A percentile compares a stretch with the other conserved stretches of the same genome.
These are phyloP conservation scores for Lactarius vividus DNA, from an alignment of 768 basidiomycete species.

Conservation along the genomic window DNA sequence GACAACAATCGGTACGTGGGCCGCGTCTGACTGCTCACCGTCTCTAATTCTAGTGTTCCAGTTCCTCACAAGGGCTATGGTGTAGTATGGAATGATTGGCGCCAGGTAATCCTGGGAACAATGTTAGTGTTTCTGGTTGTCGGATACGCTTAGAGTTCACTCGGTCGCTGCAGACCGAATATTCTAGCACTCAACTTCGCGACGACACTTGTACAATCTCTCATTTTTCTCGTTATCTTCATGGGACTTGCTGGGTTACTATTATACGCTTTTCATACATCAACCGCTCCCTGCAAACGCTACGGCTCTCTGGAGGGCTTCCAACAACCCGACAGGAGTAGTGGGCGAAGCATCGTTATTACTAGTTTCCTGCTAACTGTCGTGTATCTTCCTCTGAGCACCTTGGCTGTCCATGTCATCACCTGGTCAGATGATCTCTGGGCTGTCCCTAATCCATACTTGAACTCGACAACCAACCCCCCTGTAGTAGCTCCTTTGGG, in stretches of 20 bases:
- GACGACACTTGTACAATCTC: constrained; percentile 53
- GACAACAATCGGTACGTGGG: constrained; percentile 55
- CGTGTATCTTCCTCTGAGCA: constrained; percentile 74
- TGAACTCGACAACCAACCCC: constrained; percentile 51
- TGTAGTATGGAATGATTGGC: constrained; percentile 50
- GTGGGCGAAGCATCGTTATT: constrained; percentile 54
- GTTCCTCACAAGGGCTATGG: constrained; percentile 35
- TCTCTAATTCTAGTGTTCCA: constrained; percentile 37
- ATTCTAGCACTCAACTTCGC: constrained; percentile 73
- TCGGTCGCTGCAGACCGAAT: constrained; percentile 52
- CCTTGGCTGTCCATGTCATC: constrained; percentile 71
- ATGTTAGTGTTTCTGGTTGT: constrained; percentile 47
- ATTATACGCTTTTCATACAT: constrained; percentile 57
- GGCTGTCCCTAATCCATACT: constrained; percentile 67
- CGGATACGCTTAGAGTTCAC: neutral
- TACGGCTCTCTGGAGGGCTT: constrained; percentile 54
- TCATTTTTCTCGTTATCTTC: constrained; percentile 59
- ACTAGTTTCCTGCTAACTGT: constrained; percentile 64
- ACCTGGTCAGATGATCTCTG: constrained; percentile 78
- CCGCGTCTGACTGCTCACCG: neutral
- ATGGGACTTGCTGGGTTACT: constrained; percentile 51
- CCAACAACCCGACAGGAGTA: constrained; percentile 42
- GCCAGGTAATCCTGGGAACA: constrained; percentile 59
- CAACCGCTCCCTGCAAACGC: constrained; percentile 47
- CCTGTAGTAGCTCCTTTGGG: constrained; percentile 53